Conservation (phyloP, 2,329 filamentous ascomycete genomes). For the Colletotrichum ledebouriae region DNA sequence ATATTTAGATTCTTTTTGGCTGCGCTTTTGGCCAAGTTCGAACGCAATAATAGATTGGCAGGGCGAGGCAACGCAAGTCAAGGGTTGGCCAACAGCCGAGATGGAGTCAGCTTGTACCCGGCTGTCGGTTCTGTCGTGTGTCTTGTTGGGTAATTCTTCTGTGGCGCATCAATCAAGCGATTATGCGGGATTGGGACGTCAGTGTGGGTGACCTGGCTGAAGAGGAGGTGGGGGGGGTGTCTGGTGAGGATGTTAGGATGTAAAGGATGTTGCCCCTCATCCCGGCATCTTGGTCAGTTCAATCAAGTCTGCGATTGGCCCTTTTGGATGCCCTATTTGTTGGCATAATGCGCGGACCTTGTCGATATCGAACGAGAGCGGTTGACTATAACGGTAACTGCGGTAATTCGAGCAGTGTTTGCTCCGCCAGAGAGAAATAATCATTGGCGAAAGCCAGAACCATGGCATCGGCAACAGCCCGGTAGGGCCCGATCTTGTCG, state of each 20-base stretch:
- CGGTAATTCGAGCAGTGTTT: conserved; percentile 9
- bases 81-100: conserved; percentile 29
- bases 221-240: conserved; percentile 5
- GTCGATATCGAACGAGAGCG: conserved; percentile 12
- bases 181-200: neutral
- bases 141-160: conserved; percentile 4
- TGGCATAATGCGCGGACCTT: conserved; percentile 14
- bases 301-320: conserved; percentile 19
- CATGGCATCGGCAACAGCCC: conserved; percentile 9
- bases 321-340: conserved; percentile 8
- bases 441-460: neutral
- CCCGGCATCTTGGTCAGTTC: conserved; percentile 30
- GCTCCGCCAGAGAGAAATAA: conserved; percentile 1
- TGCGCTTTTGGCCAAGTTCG: conserved; percentile 8
- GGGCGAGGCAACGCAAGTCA: neutral
- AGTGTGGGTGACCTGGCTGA: conserved; percentile 18
- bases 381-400: conserved; percentile 14
- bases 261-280: conserved; percentile 23
- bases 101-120: conserved; percentile 22
- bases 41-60: neutral
- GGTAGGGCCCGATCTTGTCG: neutral
- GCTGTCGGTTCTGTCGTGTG: conserved; percentile 16
- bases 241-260: neutral
- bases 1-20: neutral
- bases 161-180: neutral